Conservation (phyloP, 768 basidiomycete species). For the Porpolomopsis calyptriformis region DNA sequence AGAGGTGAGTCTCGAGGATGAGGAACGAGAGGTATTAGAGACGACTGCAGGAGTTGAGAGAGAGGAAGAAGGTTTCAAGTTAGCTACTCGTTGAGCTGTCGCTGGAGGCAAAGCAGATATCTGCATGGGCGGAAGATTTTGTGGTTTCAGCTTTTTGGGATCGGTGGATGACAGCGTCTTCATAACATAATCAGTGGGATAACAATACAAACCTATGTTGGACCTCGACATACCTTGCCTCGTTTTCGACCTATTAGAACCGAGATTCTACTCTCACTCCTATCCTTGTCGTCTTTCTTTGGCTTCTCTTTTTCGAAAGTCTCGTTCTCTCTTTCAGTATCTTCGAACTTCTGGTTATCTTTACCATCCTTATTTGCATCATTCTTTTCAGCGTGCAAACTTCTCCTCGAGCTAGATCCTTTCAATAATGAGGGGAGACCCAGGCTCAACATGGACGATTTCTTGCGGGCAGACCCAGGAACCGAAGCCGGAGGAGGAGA, state of each 20-base stretch:
- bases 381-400: slow-evolving; percentile 59
- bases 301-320: slow-evolving; percentile 40
- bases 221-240: slow-evolving; percentile 60
- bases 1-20: slow-evolving; percentile 58
- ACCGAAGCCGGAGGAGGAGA: slow-evolving; percentile 49
- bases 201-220: slow-evolving; percentile 6
- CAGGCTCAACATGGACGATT: slow-evolving; percentile 72
- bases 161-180: slow-evolving; percentile 82
- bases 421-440: slow-evolving; percentile 77
- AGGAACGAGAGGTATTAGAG: slow-evolving; percentile 26
- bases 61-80: slow-evolving; percentile 52
- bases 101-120: slow-evolving; percentile 72
- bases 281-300: slow-evolving; percentile 75
- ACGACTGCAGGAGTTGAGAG: slow-evolving; percentile 36
- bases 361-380: slow-evolving; percentile 39
- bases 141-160: slow-evolving; percentile 60
- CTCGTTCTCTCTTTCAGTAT: slow-evolving; percentile 40
- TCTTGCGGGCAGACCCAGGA: slow-evolving; percentile 58
- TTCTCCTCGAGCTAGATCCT: slow-evolving; percentile 71
- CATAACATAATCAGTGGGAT: slow-evolving; percentile 11
- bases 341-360: slow-evolving; percentile 31
- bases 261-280: slow-evolving; percentile 85
- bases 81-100: slow-evolving; percentile 80
- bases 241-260: slow-evolving; percentile 80
- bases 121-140: slow-evolving; percentile 80